Evolutionary conservation across 2,329 filamentous ascomycete species (phyloP).

Genomic region (Sclerotinia sclerotiorum): DNA sequence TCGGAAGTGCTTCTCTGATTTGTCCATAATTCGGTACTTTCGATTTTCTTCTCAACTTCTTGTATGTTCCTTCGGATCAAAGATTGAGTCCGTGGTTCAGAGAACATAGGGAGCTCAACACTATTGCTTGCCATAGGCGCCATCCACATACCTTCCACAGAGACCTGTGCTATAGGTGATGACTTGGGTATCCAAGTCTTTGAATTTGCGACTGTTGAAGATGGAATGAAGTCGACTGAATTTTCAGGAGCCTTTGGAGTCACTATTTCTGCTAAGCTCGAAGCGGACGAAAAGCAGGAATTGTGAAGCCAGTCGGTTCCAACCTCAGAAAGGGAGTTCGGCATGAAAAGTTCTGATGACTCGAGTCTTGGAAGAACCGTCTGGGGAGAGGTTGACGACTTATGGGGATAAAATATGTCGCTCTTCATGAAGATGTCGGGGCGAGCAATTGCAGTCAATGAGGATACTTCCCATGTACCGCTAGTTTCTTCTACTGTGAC

Average conservation of each 20-base stretch:
- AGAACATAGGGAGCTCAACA: constrained; percentile 22
- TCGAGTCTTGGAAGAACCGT: neutral
- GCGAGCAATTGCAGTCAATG: no score
- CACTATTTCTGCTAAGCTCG: neutral
- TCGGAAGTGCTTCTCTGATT: constrained; percentile 25
- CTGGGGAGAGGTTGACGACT: neutral
- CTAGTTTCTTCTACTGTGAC: neutral
- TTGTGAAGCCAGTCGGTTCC: constrained; percentile 13
- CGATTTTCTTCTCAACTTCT: constrained; percentile 23
- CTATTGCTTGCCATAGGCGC: neutral
- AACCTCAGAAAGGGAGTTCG: neutral
- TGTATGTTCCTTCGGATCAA: constrained; percentile 32
- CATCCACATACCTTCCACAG: constrained; percentile 28
- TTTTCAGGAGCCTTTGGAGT: neutral
- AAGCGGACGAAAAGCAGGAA: neutral
- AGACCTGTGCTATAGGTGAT: constrained; percentile 1
- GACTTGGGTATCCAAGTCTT: constrained; percentile 22
- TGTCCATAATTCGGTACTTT: constrained; percentile 32
- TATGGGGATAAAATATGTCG: neutral
- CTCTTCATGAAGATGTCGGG: constrained; percentile 10
- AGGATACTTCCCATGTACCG: neutral
- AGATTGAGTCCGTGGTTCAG: constrained; percentile 25
- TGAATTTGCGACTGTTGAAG: neutral
- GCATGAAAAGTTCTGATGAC: constrained; percentile 1
- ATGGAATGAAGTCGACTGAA: neutral